Percentiles rank a stretch among this genome's conserved stretches.
Conservation (phyloP, 305 asterid species). For the Ilex paraguariensis region DNA sequence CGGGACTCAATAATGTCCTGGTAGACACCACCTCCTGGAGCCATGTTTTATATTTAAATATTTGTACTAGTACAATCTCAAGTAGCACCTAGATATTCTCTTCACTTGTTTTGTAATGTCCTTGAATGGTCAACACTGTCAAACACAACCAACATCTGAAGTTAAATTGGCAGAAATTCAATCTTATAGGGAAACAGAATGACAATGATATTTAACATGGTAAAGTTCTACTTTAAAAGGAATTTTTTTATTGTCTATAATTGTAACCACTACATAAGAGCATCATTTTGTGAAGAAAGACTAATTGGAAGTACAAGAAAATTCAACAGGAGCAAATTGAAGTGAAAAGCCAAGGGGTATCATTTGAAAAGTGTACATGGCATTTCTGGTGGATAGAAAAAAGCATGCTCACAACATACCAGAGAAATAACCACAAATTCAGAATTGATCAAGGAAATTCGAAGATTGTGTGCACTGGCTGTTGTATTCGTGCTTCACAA, state of each 20-base stretch:
- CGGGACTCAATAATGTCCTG: constrained; percentile 35
- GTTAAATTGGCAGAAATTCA: neutral
- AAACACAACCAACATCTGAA: neutral
- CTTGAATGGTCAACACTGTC: neutral
- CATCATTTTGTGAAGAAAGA: neutral
- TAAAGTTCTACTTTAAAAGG: neutral
- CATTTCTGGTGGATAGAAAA: neutral
- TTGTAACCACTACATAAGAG: neutral
- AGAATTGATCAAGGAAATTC: too few species aligned
- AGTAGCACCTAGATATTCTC: neutral
- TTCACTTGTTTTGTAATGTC: neutral
- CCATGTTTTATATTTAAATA: constrained; percentile 29
- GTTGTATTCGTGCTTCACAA: too few species aligned
- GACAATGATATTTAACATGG: neutral
- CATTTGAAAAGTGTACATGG: neutral
- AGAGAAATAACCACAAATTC: too few species aligned
- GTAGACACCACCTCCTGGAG: constrained; percentile 46
- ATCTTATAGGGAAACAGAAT: neutral
- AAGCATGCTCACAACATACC: neutral
- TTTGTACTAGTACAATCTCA: neutral
- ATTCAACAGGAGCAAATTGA: neutral
- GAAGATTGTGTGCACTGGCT: too few species aligned
- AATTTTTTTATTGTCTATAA: neutral
- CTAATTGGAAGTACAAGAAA: neutral
- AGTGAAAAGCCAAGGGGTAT: neutral